Evolutionary conservation across 805 yeast genomes (phyloP), one percentile per base, ranked within the genome.

Genomic region (Lipomyces oligophaga): DNA sequence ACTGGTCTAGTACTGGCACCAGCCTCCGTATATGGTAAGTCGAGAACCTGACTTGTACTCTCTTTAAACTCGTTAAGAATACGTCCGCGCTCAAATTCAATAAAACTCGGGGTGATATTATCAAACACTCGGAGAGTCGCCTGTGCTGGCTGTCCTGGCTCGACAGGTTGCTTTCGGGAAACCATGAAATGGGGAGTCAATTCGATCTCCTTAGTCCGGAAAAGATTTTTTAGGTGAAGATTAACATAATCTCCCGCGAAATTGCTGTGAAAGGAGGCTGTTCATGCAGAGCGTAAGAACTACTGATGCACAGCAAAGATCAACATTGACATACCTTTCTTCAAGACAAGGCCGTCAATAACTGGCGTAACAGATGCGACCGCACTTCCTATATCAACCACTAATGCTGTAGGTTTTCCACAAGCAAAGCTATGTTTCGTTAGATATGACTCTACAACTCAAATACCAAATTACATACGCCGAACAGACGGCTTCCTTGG

Each of bases 211-310:
- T 63, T 64, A 33, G 67, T 55, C 46, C 69, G 65, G 52, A 73
- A 72, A 58, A 67, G 76, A 41, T 76, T 70, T 54, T 75, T 64
- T 1, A 80, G 69, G 65, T 84, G 85, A 41, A 78, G 71, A 63
- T 82, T 84, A 45, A 85, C 64, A 63, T 83, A 89, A 63, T 88
- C 90, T 7, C 97, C 97, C 3, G 89, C 96, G 62, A 75, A 84
- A 58, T 78, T 79, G 13, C 85, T 76, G 63, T 78, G 83, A 50
- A 75, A 69, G 3, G 57, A 39, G 8, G 57, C 58, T 43, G 37
- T 2, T 3, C 6, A 20, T 18, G 22, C 24, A 22, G 37, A 39
- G 36, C 40, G 43, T n/a, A 13, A 18, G 4, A 3, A 28, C 2
- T 21, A 19, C 15, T 27, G 8, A n/a, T 4, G 6, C 18, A 13